Evolutionary conservation across 371 early-diverging fungal species (phyloP), one percentile per base, ranked within the genome.

Genomic region (Ecytonucleospora hepatopenaei): DNA sequence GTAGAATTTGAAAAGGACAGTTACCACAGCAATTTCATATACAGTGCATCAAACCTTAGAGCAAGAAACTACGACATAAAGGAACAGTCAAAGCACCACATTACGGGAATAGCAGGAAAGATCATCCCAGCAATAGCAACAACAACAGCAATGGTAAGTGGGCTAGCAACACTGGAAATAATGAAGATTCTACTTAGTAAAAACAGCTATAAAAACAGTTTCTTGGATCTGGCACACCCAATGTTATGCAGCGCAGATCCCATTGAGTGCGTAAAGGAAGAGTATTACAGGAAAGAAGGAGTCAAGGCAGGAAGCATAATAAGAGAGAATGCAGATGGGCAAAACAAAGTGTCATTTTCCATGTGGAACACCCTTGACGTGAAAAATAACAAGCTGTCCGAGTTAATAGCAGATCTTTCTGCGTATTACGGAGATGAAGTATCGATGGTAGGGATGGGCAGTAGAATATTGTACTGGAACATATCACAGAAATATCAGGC

Each of bases 91-190:
- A 87, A 90, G 58, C 88, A 88, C 80, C 87, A 88, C 79, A 91
- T 94, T 71, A 97, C 94, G 84, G 90, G 91, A 74, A 94, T 99
- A 82, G 97, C 99, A 1, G 99, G 99, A 35, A 91, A 91, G 81
- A 99, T 99, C 70, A 97, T 99, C 71, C 99, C 99, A 26, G 99
- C 99, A 47, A 99, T 99, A 82, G 97, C 99, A 5, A 99, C 99
- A 0, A 99, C 99, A 0, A 99, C 99, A 0, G 88, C 97, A 8
- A 82, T 97, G 71, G 91, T 99, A 3, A 92, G 95, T 32, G 99
- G 97, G 46, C 82, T 99, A 40, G 90, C 93, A 17, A 91, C 92
- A 78, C 82, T 97, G 60, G 99, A 99, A 82, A 71, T 72, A 21
- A 73, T 78, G 2, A 78, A 77, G 58, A 72, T 71, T 59, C 30